These are phyloP conservation scores for Yamadazyma phyllophila DNA, from an alignment of 805 yeast genomes.

Conservation along the genomic window DNA sequence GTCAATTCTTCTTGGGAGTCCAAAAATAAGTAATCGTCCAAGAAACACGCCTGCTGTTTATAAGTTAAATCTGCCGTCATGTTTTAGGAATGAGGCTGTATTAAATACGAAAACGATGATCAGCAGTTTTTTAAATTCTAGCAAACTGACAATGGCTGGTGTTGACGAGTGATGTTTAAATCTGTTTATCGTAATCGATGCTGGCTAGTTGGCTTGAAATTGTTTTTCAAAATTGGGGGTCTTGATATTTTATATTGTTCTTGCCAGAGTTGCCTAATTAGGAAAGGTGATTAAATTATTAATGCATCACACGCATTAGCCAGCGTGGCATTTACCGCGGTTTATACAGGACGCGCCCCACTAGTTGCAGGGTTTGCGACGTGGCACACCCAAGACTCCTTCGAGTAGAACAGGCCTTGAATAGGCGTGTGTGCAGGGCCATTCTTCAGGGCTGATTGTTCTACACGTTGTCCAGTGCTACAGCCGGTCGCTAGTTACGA, in stretches of 20 bases:
- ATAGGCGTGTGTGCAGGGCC: no score
- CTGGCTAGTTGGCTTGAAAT: background rate
- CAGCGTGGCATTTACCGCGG: no score
- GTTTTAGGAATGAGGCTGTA: slow-evolving; percentile 1
- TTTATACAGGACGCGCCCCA: no score
- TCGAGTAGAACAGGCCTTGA: no score
- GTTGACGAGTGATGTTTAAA: background rate
- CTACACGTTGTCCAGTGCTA: no score
- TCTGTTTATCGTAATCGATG: background rate
- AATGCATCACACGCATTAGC: background rate
- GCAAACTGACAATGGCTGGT: background rate
- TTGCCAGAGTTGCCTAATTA: slow-evolving; percentile 4
- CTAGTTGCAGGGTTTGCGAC: no score
- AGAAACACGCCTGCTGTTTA: background rate
- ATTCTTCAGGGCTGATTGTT: no score
- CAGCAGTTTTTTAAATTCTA: background rate
- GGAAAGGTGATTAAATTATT: slow-evolving; percentile 6
- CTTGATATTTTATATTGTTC: background rate
- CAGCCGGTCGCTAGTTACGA: no score
- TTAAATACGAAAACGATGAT: background rate
- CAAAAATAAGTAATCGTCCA: slow-evolving; percentile 2
- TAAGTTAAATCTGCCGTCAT: slow-evolving; percentile 2
- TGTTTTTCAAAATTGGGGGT: no score
- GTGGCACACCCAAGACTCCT: no score
- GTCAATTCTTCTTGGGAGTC: background rate